A percentile compares a stretch with the other conserved stretches of the same genome.
Conservation (phyloP, 106 monocot genomes). For the Gastrodia elata region DNA sequence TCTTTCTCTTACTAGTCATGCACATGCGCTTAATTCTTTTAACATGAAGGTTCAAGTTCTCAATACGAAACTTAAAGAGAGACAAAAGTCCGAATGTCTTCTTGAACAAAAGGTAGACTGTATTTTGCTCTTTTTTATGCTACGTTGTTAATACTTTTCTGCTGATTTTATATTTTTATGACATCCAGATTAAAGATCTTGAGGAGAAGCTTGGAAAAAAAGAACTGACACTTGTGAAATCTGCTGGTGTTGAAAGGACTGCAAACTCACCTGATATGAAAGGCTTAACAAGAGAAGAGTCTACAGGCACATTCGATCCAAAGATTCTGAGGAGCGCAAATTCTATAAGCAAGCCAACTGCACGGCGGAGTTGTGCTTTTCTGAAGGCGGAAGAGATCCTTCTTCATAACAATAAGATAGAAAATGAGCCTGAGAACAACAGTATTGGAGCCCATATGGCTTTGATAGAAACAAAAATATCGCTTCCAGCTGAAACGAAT, state of each 20-base stretch:
- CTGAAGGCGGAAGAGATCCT: slow-evolving; percentile 34
- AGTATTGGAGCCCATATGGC: neutral
- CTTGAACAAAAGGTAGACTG: slow-evolving; percentile 30
- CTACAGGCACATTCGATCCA: slow-evolving; percentile 21
- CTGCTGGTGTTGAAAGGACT: slow-evolving; percentile 10
- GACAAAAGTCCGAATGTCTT: slow-evolving; percentile 17
- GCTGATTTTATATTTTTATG: neutral
- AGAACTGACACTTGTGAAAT: slow-evolving; percentile 18
- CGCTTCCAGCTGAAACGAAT: slow-evolving; percentile 10
- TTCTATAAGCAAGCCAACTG: slow-evolving; percentile 27
- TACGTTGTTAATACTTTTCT: neutral
- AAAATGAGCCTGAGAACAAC: slow-evolving; percentile 44
- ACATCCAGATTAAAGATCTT: slow-evolving; percentile 40
- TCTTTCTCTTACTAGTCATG: neutral
- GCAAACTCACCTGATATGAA: slow-evolving; percentile 18
- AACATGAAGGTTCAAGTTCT: slow-evolving; percentile 41
- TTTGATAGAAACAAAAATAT: slow-evolving; percentile 30
- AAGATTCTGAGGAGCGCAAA: slow-evolving; percentile 43
- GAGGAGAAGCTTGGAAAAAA: slow-evolving; percentile 36
- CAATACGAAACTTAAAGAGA: slow-evolving; percentile 27
- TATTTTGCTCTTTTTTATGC: neutral
- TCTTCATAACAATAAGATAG: slow-evolving; percentile 54
- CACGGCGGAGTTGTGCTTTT: slow-evolving; percentile 20
- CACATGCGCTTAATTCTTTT: neutral
- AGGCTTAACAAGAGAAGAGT: slow-evolving; percentile 19